Conservation (phyloP, 371 early-diverging fungal species). For the Apophysomyces elegans region DNA sequence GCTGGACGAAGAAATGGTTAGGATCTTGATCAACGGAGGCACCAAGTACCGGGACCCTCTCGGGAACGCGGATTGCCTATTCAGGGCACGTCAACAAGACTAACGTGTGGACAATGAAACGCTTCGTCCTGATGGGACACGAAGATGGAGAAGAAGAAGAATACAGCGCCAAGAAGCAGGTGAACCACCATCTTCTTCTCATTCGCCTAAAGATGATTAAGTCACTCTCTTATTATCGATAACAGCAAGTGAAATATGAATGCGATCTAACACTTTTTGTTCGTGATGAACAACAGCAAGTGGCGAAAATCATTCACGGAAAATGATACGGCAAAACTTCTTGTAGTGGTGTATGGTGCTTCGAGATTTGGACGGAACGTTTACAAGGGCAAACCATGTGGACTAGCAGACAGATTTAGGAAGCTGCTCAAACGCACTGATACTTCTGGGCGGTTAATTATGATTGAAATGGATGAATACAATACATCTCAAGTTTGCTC, state of each 20-base stretch:
- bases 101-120: background rate
- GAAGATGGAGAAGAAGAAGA: background rate
- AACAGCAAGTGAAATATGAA: background rate
- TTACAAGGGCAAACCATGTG: background rate
- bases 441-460: background rate
- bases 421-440: background rate
- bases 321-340: background rate
- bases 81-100: background rate
- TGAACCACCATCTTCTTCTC: background rate
- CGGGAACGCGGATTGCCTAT: background rate
- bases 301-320: background rate
- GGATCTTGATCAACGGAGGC: constrained; percentile 20
- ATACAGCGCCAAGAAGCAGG: background rate
- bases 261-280: no score
- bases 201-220: background rate
- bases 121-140: background rate
- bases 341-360: background rate
- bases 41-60: constrained; percentile 9
- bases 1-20: constrained; percentile 15
- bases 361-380: background rate
- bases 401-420: background rate
- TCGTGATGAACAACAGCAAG: no score
- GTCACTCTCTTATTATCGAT: background rate
- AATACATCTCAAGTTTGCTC: background rate
- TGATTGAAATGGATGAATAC: background rate